Evolutionary conservation across 2,329 filamentous ascomycete species (phyloP).

Genomic region (Lachnellula occidentalis): DNA sequence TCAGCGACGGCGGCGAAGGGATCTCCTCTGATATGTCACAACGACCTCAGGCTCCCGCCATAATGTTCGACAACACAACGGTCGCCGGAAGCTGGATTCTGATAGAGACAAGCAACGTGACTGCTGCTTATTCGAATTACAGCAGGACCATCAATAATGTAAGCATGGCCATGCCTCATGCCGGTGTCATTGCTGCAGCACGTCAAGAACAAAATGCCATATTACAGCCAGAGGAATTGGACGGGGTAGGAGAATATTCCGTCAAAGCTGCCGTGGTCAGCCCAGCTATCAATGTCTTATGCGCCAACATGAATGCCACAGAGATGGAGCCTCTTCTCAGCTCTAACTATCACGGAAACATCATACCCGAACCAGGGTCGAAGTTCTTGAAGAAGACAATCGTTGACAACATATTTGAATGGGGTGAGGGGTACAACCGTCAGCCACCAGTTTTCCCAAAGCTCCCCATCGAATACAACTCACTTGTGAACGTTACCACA

Average conservation of each 20-base stretch:
- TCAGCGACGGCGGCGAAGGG: constrained; percentile 40
- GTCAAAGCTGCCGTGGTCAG: constrained; percentile 64
- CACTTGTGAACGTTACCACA: constrained; percentile 51
- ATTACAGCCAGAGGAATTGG: constrained; percentile 59
- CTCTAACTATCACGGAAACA: too few relatives aligned
- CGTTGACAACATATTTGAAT: constrained; percentile 67
- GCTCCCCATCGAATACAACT: constrained; percentile 60
- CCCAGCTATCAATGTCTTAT: constrained; percentile 67
- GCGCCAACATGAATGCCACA: constrained; percentile 54
- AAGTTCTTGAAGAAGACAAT: constrained; percentile 50
- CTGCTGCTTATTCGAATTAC: constrained; percentile 41
- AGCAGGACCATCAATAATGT: constrained; percentile 67
- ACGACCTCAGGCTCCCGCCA: constrained; percentile 55
- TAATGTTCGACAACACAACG: constrained; percentile 67
- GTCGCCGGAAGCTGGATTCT: constrained; percentile 66
- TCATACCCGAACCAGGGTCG: constrained; percentile 31
- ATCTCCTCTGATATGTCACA: constrained; percentile 36
- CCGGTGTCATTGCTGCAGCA: constrained; percentile 58
- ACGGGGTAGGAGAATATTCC: constrained; percentile 62
- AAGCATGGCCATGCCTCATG: constrained; percentile 72
- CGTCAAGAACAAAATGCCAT: constrained; percentile 57
- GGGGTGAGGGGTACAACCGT: constrained; percentile 49
- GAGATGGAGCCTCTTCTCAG: constrained; percentile 63
- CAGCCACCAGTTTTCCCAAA: constrained; percentile 48
- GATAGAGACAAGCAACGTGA: constrained; percentile 45